Base-by-base conservation (phyloP, 2,329 filamentous ascomycete genomes). In the Arthrobotrys iridis region DNA sequence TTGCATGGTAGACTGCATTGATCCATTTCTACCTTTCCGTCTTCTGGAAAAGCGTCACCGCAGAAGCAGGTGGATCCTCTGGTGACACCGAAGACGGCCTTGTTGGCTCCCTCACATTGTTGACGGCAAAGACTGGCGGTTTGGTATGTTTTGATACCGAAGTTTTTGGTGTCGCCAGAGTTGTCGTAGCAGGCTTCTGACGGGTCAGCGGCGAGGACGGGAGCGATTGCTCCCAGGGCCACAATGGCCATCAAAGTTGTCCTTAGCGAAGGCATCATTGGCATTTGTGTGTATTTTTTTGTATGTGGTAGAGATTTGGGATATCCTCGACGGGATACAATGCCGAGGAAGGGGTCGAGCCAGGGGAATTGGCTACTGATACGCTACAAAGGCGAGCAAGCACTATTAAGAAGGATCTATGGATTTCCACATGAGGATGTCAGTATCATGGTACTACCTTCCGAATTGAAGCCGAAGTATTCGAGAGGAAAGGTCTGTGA, bases 11-110 rank as follows among this genome's bases (percentile, higher is more conserved):
- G 86, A 80, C 87, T 84, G 83, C 93, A 97, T 13, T 88, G 83
- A 5, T 81, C 81, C 79, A 90, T 86, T 46, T 85, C 83, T 4
- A 88, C 86, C 73, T 89, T 80, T 13, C 83, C 83, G 40, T 84
- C 79, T 13, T 88, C 84, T 0, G 93, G 93, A 52, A 93, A 85
- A 71, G 85, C 82, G 77, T 88, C 83, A 72, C 93, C 93, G 80
- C 93, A 96, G 79, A 85, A 91, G 83, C 93, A 97, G 77, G 88
- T 82, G 15, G 85, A 84, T 13, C 87, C 87, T 15, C 85, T 85
- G 5, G 85, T 87, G 46, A 91, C 83, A 30, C 85, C 92, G 79
- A 89, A 87, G 5, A 93, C 90, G 0, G 85, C 63, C 22, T 65
- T 64, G 8, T 64, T 45, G 15, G 30, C 28, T 3, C 41, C 28